Evolutionary conservation across 2,329 filamentous ascomycete species (phyloP), one percentile per base, ranked within the genome.

Genomic region (Aspergillus pseudoviridinutans): DNA sequence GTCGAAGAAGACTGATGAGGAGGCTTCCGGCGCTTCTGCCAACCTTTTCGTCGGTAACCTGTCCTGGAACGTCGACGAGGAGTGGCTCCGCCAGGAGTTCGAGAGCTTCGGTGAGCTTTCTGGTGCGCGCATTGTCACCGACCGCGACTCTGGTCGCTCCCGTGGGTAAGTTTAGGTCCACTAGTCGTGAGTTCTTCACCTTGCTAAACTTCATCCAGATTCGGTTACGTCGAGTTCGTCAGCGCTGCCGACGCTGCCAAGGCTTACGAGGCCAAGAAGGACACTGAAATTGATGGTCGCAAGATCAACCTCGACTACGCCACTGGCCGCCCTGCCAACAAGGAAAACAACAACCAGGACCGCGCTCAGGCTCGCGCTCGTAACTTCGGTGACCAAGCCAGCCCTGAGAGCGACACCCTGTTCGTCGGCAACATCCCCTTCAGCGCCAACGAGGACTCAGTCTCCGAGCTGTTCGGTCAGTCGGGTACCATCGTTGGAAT

Each of bases 401-500:
- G 88, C 80, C 84, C 89, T 61, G 88, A 90, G 73, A 90, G 87
- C 73, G 89, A 92, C 65, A 97, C 92, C 46, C 84, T 97, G 59
- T 97, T 94, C 78, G 86, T 96, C 64, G 92, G 92, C 69, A 97
- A 97, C 82, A 80, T 97, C 65, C 87, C 90, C 52, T 97, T 95
- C 78, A 86, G 90, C 63, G 86, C 87, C 68, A 86, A 88, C 69
- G 89, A 95, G 79, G 88, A 92, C 56, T 78, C 81, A 63, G 82
- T 97, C 66, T 82, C 82, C 61, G 84, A 88, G 66, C 86, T 89
- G 74, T 96, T 96, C 80, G 79, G 80, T 68, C 83, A 88, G 66
- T 83, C 87, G 67, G 85, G 86, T 64, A 82, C 80, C 71, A 85
- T 94, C 72, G 84, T 88, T 70, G 89, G 89, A 72, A 86, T 96